Base-by-base conservation (phyloP, 345 rosid species). In the Garcia nutans region DNA sequence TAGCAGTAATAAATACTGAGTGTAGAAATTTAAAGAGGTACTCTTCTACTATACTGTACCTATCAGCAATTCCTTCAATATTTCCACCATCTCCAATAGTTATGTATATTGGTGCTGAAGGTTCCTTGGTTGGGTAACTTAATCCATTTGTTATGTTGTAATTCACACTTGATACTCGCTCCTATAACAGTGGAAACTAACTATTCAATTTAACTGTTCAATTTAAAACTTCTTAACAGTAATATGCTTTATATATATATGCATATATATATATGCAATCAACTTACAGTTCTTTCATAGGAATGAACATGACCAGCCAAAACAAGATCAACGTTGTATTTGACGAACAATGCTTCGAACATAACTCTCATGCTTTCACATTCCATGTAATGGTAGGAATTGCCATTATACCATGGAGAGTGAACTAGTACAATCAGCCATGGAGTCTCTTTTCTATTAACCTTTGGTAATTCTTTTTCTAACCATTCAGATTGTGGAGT, bases 81-180 rank as follows among this genome's bases (percentile, higher is more conserved):
- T 84, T 84, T 49, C 87, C 85, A 47, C 87, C 85, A 72, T 84
- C 85, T 11, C 87, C 87, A 52, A 82, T 77, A 12, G 83, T 84
- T 10, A 82, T 47, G 28, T 84, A 79, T 1, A 82, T 68, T 13
- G 87, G 87, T 57, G 87, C 83, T 17, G 79, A 77, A 64, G 37
- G 54, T 23, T 84, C 79, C 63, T 69, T 79, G 8, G 71, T 63
- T 49, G 85, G 85, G 15, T 23, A 47, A 71, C 81, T 65, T 19
- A 65, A 3, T 72, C 80, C 74, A 31, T 84, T 77, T 65, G 80
- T 77, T 75, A 84, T 74, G 76, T 84, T 79, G 80, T 82, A 82
- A n/a, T 9, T 69, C 57, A 84, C 77, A 26, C 79, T 84, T 26
- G 85, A 82, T 71, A 84, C 17, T 42, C 87, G 50, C 31, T 65